A percentile compares a stretch with the other conserved stretches of the same genome.
Evolutionary conservation across 371 early-diverging fungal species (phyloP).

Genomic region (Syncephalis plumigaleata): DNA sequence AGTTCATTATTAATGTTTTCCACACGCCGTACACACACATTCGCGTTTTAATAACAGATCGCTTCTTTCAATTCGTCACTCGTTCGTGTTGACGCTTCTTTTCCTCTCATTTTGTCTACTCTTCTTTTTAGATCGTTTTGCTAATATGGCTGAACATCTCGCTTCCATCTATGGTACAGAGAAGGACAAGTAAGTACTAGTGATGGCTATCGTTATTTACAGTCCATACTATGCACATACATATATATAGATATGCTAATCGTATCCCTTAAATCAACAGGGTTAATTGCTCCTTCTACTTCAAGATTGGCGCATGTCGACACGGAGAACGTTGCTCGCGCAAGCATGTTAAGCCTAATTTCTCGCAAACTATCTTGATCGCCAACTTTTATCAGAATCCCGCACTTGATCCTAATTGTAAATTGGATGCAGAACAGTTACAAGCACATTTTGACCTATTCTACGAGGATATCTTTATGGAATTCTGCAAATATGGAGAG

Average conservation of each 20-base stretch:
- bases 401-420: slow-evolving; percentile 45
- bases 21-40: too few relatives aligned
- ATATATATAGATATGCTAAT: too few relatives aligned
- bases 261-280: slow-evolving; percentile 16
- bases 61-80: too few relatives aligned
- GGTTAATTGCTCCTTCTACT: slow-evolving; percentile 96
- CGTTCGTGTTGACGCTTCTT: too few relatives aligned
- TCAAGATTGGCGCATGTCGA: slow-evolving; percentile 96
- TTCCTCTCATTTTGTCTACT: neutral
- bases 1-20: too few relatives aligned
- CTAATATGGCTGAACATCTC: slow-evolving; percentile 62
- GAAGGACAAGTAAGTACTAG: slow-evolving; percentile 65
- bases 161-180: slow-evolving; percentile 91
- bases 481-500: slow-evolving; percentile 87
- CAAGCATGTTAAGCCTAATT: slow-evolving; percentile 92
- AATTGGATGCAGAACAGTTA: slow-evolving; percentile 28
- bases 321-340: slow-evolving; percentile 96
- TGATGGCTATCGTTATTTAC: neutral
- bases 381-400: slow-evolving; percentile 94
- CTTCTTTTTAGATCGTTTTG: neutral
- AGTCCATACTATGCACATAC: slow-evolving; percentile 1
- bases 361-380: slow-evolving; percentile 83
- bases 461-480: slow-evolving; percentile 92
- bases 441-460: slow-evolving; percentile 92
- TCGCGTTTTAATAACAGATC: too few relatives aligned